Evolutionary conservation across 2,329 filamentous ascomycete species (phyloP), one percentile per base, ranked within the genome.

Genomic region (Cordyceps sp.): DNA sequence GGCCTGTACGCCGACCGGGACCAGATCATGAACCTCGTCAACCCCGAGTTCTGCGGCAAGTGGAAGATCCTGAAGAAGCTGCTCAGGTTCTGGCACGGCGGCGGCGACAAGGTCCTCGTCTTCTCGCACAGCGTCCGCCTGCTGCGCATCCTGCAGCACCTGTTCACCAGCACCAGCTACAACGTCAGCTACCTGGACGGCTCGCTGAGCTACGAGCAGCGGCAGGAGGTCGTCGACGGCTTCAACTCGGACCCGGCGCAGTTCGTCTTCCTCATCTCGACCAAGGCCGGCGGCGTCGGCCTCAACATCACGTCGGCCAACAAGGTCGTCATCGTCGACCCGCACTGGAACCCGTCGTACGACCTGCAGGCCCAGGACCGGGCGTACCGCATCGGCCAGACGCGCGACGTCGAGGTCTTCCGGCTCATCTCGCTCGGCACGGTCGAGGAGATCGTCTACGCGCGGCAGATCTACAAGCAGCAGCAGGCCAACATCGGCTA

Each of bases 401-500:
- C 72, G 0, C 69, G 90, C 15, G 84, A 96, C 46, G 90, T 98
- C 0, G 90, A 98, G 49, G 88, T 96, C 1, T 96, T 93, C 50
- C 76, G 90, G 4, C 69, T 98, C 2, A 74, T 98, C 14, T 88
- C 81, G 2, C 75, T 82, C 2, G 90, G 90, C 1, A 96, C 90
- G 0, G 84, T 98, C 13, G 90, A 98, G 49, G 90, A 98, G 53
- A 90, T 94, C 33, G 84, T 96, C 7, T 98, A 98, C 45, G 90
- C 88, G 0, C 71, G 90, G 6, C 90, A 98, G 46, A 90, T 98
- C 25, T 98, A 98, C 65, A 98, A 98, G 53, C 90, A 98, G 49
- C 90, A 98, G 47, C 90, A 96, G 57, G 88, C 90, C 18, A 96
- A 94, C 46, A 96, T 98, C 36, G 90, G 83, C 1, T 96, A 98